Evolutionary conservation across 768 basidiomycete genomes (phyloP).

Genomic region (Chlorophyllum brunneum): DNA sequence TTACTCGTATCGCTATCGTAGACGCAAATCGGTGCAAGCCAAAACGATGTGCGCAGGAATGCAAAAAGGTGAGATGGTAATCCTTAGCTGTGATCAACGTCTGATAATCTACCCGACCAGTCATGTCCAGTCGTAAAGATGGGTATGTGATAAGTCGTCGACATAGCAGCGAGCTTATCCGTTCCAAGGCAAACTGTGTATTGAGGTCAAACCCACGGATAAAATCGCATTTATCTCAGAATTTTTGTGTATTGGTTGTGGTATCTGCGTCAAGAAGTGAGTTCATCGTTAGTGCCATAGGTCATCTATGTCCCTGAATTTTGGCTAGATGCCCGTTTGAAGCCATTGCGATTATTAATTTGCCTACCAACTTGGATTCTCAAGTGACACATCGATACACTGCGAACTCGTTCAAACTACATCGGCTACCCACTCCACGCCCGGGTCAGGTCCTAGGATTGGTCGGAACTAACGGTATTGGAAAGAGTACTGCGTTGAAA

Average conservation of each 20-base stretch:
- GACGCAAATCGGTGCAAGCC: slow-evolving; percentile 93
- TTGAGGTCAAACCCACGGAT: slow-evolving; percentile 93
- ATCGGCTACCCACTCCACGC: slow-evolving; percentile 93
- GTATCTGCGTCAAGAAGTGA: slow-evolving; percentile 99
- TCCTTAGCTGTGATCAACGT: slow-evolving; percentile 11
- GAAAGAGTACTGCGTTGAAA: slow-evolving; percentile 97
- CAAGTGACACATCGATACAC: slow-evolving; percentile 98
- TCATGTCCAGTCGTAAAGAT: slow-evolving; percentile 95
- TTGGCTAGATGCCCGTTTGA: slow-evolving; percentile 90
- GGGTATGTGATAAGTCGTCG: slow-evolving; percentile 48
- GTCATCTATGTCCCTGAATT: neutral
- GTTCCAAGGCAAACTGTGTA: slow-evolving; percentile 85
- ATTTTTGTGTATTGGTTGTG: slow-evolving; percentile 98
- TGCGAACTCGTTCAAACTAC: slow-evolving; percentile 98
- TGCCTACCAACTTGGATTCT: slow-evolving; percentile 94
- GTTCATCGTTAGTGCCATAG: slow-evolving; percentile 21
- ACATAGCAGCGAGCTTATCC: slow-evolving; percentile 6
- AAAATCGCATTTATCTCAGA: slow-evolving; percentile 99
- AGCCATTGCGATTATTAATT: slow-evolving; percentile 97
- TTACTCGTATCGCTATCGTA: slow-evolving; percentile 96
- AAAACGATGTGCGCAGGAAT: slow-evolving; percentile 95
- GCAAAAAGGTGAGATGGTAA: slow-evolving; percentile 73
- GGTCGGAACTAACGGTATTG: slow-evolving; percentile 99
- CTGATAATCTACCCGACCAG: slow-evolving; percentile 21
- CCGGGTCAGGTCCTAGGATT: slow-evolving; percentile 98